Conservation (phyloP, 2,329 filamentous ascomycete genomes). For the Cordyceps javanica region DNA sequence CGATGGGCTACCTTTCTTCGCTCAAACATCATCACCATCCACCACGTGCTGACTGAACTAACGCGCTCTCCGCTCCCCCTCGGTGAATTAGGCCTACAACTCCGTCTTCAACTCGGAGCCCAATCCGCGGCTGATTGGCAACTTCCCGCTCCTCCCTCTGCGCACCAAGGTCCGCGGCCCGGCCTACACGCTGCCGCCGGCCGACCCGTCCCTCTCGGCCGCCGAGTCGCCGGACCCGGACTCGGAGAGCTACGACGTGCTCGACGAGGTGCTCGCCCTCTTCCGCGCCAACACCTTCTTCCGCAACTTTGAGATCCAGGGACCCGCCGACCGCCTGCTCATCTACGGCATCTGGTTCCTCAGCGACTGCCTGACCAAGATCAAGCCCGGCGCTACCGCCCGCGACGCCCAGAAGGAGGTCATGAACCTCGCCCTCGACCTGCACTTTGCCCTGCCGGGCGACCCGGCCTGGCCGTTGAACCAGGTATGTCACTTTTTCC, state of each 20-base stretch:
- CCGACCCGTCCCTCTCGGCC: constrained; percentile 49
- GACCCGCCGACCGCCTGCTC: constrained; percentile 84
- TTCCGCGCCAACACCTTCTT: constrained; percentile 99
- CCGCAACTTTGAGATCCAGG: constrained; percentile 98
- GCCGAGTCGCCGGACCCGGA: constrained; percentile 69
- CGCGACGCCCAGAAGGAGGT: constrained; percentile 65
- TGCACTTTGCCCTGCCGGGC: constrained; percentile 88
- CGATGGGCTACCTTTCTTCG: too few relatives aligned
- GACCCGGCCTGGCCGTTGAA: constrained; percentile 91
- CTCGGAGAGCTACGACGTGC: constrained; percentile 88
- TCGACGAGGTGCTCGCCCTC: constrained; percentile 86
- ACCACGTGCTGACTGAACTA: neutral
- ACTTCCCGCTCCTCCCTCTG: constrained; percentile 90
- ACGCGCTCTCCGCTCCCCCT: neutral
- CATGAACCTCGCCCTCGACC: constrained; percentile 84
- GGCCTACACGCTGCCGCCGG: constrained; percentile 72
- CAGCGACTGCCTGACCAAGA: constrained; percentile 82
- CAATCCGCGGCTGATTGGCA: constrained; percentile 63
- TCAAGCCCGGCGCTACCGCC: constrained; percentile 64
- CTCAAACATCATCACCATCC: neutral
- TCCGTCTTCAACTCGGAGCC: constrained; percentile 89
- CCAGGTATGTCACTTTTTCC: constrained; percentile 63
- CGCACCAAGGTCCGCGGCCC: constrained; percentile 95
- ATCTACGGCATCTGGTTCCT: constrained; percentile 97
- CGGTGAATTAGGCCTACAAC: constrained; percentile 88